Evolutionary conservation across 2,329 filamentous ascomycete species (phyloP), one percentile per base, ranked within the genome.

Genomic region (Verticillium alfalfae): DNA sequence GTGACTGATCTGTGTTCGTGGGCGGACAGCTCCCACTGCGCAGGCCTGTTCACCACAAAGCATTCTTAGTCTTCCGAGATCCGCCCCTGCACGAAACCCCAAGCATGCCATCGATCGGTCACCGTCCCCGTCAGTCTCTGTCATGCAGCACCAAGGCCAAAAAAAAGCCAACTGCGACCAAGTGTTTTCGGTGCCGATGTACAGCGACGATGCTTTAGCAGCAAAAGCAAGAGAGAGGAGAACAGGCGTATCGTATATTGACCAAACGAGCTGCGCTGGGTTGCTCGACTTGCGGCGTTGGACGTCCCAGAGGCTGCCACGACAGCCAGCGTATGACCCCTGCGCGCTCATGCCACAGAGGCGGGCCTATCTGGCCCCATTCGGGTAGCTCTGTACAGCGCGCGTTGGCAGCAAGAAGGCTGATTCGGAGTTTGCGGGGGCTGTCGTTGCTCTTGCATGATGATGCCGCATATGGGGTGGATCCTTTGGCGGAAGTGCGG

Each of bases 301-400:
- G 66, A 66, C 70, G 71, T 67, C 67, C 73, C 69, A 73, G 71
- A 67, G 65, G 67, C 63, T 76, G 75, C 75, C 75, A 77, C 74
- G 74, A 77, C 64, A 60, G 45, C 45, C 45, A 52, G 58, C 57
- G 56, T 65, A 64, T 34, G 62, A 31, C 59, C 56, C 56, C 62
- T 49, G 26, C 59, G 26, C 58, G 70, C 71, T 60, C 63, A 65
- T 68, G 70, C 18, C 45, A 18, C 45, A 52, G 45, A n/a, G 16
- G n/a, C 45, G 45, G 22, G 18, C 45, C 8, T 52, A 52, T 52
- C 45, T 26, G 45, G 18, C 45, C 45, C 45, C 45, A 52, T 52
- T 10, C 18, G 45, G 45, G 31, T 4, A 52, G 45, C 18, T 22
- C 45, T 52, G 45, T 18, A 10, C 9, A 18, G 18, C 16, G n/a